phyloP scores from a whole-genome alignment of 768 basidiomycete genomes.

The Xerocomellus dryophilus region DNA sequence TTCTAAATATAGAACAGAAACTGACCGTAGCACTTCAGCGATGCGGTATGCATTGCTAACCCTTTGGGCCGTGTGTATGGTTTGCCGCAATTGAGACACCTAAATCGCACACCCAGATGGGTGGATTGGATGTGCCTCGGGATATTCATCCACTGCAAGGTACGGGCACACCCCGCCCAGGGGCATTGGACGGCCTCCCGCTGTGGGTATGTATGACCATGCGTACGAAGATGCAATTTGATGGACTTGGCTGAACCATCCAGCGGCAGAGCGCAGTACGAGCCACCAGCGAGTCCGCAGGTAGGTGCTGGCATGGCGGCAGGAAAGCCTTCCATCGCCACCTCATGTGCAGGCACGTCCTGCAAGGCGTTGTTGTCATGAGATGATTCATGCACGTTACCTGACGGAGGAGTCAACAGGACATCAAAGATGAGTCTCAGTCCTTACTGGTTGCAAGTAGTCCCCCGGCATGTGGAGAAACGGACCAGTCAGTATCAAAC shows the following conservation, averaged over 20 bases:
- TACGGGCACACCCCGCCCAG: slow-evolving; percentile 8
- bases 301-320: neutral
- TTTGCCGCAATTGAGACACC: slow-evolving; percentile 6
- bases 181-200: slow-evolving; percentile 9
- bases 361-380: neutral
- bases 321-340: neutral
- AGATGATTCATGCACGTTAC: neutral
- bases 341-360: neutral
- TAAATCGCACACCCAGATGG: slow-evolving; percentile 13
- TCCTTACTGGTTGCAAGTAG: neutral
- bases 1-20: neutral
- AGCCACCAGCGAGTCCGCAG: slow-evolving; percentile 8
- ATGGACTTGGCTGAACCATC: slow-evolving; percentile 5
- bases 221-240: slow-evolving; percentile 10
- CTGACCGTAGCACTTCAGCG: slow-evolving; percentile 7
- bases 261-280: slow-evolving; percentile 3
- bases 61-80: slow-evolving; percentile 2
- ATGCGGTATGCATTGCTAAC: slow-evolving; percentile 1
- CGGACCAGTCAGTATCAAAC: neutral
- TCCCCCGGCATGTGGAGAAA: neutral
- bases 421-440: no score
- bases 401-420: neutral
- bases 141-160: slow-evolving; percentile 15
- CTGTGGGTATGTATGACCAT: slow-evolving; percentile 11
- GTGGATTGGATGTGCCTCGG: slow-evolving; percentile 15